phyloP scores from a whole-genome alignment of 352 stramenopile genomes.

The Blastocystis sp. region DNA sequence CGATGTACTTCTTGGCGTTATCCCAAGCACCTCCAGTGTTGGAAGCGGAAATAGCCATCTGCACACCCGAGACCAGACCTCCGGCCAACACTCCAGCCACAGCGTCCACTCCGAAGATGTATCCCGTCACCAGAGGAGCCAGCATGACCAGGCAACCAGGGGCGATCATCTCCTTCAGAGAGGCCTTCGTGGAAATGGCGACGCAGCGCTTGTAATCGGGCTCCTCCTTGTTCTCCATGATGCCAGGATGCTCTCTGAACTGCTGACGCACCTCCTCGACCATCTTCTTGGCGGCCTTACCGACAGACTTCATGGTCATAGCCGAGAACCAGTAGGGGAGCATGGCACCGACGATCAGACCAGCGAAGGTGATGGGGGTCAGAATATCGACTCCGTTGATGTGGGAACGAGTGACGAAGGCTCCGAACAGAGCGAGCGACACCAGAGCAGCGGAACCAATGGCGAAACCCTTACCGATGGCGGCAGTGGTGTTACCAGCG shows the following conservation, averaged over 20 bases:
- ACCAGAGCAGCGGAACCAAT: constrained; percentile 95
- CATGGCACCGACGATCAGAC: constrained; percentile 96
- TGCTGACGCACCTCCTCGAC: constrained; percentile 97
- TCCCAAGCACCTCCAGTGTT: constrained; percentile 98
- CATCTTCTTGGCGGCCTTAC: constrained; percentile 93
- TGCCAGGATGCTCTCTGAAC: constrained; percentile 88
- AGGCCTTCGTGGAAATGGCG: constrained; percentile 94
- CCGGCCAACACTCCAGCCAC: constrained; percentile 91
- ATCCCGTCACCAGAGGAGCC: constrained; percentile 88
- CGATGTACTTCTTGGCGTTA: constrained; percentile 99
- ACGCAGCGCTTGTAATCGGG: constrained; percentile 86
- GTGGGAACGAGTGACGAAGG: constrained; percentile 90
- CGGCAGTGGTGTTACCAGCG: constrained; percentile 95
- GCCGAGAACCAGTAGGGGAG: constrained; percentile 98
- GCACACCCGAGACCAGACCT: constrained; percentile 83
- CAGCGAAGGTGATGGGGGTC: constrained; percentile 89
- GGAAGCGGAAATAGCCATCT: constrained; percentile 95
- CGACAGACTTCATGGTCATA: constrained; percentile 98
- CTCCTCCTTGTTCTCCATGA: constrained; percentile 59
- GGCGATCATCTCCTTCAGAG: constrained; percentile 94
- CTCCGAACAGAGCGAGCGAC: constrained; percentile 91
- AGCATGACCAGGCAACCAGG: constrained; percentile 94
- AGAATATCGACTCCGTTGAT: constrained; percentile 68
- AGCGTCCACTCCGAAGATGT: constrained; percentile 90
- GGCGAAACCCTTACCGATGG: constrained; percentile 97